Evolutionary conservation across 2,329 filamentous ascomycete species (phyloP).

Genomic region (Aspergillus tubingensis): DNA sequence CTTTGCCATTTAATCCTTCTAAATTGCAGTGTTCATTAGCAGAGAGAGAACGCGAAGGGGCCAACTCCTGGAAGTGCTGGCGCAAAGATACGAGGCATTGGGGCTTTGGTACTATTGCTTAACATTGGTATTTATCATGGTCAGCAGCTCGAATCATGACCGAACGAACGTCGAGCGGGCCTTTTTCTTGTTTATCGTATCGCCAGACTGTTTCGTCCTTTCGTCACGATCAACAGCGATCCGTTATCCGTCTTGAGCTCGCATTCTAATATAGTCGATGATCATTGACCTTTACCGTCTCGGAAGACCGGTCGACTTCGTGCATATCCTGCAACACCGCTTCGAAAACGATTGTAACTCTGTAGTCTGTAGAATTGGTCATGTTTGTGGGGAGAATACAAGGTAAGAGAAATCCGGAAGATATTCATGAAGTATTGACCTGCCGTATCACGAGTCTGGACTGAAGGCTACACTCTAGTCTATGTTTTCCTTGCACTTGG

Average conservation of each 20-base stretch:
- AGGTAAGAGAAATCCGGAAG: background rate
- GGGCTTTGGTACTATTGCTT: conserved; percentile 13
- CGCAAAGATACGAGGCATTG: conserved; percentile 8
- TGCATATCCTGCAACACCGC: conserved; percentile 5
- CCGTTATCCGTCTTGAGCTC: conserved; percentile 26
- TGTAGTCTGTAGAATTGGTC: conserved; percentile 7
- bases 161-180: conserved; percentile 31
- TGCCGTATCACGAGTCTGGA: background rate
- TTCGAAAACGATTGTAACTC: conserved; percentile 6
- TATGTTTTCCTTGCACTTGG: background rate
- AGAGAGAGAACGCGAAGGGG: background rate
- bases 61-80: background rate
- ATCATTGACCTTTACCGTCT: conserved; percentile 20
- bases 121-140: conserved; percentile 31
- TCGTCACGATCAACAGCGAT: conserved; percentile 24
- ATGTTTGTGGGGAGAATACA: background rate
- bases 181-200: conserved; percentile 18
- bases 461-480: background rate
- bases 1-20: conserved; percentile 11
- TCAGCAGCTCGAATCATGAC: conserved; percentile 30
- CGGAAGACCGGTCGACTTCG: conserved; percentile 15
- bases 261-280: conserved; percentile 29
- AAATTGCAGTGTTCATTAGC: conserved; percentile 12
- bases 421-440: background rate
- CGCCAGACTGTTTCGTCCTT: conserved; percentile 28